Evolutionary conservation across 495 filamentous ascomycete genomes (phyloP).

Genomic region (Podospora didyma): DNA sequence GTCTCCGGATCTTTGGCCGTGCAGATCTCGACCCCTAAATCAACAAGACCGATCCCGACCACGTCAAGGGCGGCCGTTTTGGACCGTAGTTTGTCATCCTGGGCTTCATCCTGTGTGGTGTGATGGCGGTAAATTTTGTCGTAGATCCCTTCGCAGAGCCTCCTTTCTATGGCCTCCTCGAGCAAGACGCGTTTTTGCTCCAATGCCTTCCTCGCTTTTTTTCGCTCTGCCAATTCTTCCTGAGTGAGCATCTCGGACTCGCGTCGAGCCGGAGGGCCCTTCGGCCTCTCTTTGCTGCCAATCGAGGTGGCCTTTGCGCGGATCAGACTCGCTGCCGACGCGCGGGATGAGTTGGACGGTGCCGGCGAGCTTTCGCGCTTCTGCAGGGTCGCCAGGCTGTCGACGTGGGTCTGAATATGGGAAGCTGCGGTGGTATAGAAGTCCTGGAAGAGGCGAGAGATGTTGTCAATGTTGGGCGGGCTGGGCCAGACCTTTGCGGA

Average conservation of each 20-base stretch:
- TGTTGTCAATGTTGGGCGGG: constrained; percentile 77
- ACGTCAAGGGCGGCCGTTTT: constrained; percentile 88
- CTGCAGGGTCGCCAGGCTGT: constrained; percentile 69
- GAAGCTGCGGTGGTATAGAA: constrained; percentile 83
- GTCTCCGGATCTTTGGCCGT: constrained; percentile 42
- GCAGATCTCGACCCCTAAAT: constrained; percentile 78
- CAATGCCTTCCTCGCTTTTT: constrained; percentile 69
- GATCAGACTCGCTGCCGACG: constrained; percentile 49
- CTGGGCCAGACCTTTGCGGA: constrained; percentile 81
- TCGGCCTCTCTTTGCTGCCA: constrained; percentile 45
- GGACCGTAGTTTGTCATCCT: constrained; percentile 91
- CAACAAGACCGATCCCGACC: constrained; percentile 82
- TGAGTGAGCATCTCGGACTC: constrained; percentile 81
- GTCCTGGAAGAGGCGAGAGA: constrained; percentile 87
- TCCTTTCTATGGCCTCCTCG: constrained; percentile 89
- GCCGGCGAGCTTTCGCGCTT: constrained; percentile 56
- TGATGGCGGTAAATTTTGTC: constrained; percentile 85
- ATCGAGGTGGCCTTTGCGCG: constrained; percentile 50
- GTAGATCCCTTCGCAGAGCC: constrained; percentile 84
- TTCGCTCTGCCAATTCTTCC: constrained; percentile 73
- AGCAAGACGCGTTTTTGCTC: constrained; percentile 71
- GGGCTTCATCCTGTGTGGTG: constrained; percentile 87
- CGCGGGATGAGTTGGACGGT: constrained; percentile 43
- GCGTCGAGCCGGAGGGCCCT: constrained; percentile 26
- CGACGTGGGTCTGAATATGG: constrained; percentile 85